Base-by-base conservation (phyloP, 495 filamentous ascomycete genomes). In the Xylaria palmicola region DNA sequence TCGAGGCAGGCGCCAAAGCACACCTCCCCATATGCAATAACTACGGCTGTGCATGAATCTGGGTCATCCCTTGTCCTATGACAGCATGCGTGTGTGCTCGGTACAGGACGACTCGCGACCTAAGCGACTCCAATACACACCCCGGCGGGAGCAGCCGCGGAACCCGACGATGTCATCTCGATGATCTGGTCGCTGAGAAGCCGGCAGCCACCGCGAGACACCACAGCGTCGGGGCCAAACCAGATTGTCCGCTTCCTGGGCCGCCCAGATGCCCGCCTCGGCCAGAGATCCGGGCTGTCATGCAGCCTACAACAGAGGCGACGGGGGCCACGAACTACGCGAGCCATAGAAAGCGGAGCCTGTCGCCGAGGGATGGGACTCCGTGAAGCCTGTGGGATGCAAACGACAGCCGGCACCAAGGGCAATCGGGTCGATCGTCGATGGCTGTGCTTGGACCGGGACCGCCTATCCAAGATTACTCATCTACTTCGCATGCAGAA, bases 111-210 rank as follows among this genome's bases (percentile, higher is more conserved):
- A n/a, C 50, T 36, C 32, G 30, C n/a, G n/a, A n/a, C n/a, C n/a
- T 32, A n/a, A 36, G 32, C 13, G 27, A 53, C 27, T 26, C 52
- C 30, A 56, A 56, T 8, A 56, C 53, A 27, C 53, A 43, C n/a
- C 30, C 53, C 53, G 36, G 36, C 53, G 53, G 53, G 53, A 56
- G 53, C 53, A 43, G 53, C 53, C 53, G 53, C 53, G 53, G 39
- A 44, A 44, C 39, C 39, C 53, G 53, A 22, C 53, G 39, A 43
- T 17, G 13, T 15, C 26, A 24, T 27, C 26, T 32, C 19, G 20
- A 43, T 9, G 17, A 41, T 29, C 51, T 34, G 51, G 51, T 54
- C 36, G 41, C 41, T 41, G 36, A 29, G 40, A 19, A 6, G 41
- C 51, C 53, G n/a, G 53, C 53, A 56, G 48, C 48, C 48, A 51